Evolutionary conservation across 257 asterid species (phyloP), one percentile per base, ranked within the genome.

Genomic region (Avicennia marina): DNA sequence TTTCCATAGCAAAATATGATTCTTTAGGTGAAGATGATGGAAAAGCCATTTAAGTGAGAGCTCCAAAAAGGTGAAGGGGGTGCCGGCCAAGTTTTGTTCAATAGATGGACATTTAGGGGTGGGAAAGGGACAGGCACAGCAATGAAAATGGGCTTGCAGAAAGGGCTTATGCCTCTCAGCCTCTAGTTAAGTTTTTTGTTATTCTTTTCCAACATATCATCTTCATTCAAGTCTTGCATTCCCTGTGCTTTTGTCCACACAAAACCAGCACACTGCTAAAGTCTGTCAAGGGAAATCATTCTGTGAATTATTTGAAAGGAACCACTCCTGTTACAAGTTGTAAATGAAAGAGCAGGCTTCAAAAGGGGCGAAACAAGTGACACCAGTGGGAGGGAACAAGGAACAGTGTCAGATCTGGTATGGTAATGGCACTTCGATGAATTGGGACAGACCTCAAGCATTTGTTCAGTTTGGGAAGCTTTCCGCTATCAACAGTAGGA

Each of bases 381-480:
- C 41, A 42, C 2, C 17, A 17, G n/a, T n/a, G n/a, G 8, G 17
- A 32, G 34, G 65, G 46, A 60, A 36, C 25, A 48, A 25, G 29
- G 20, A 8, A 48, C 38, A 60, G 48, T 48, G 65, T 60, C 65
- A 46, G 65, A 29, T 46, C 34, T 36, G 41, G 13, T 36, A 36
- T 44, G 44, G 54, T 19, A 43, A 44, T 18, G 41, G 27, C 44
- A 43, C 43, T 43, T 27, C n/a, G 48, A 55, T 11, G n/a, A 24
- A 21, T 1, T 54, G 48, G 29, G 19, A n/a, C 48, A 18, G 19
- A 7, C 34, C 3, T 60, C 33, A 22, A 54, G 17, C 46, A 9
- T 22, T 51, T 55, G 39, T n/a, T 61, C 58, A 45, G 7, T 56
- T 46, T 56, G 43, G 38, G 51, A 25, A 65, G 64, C 44, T 56